Conservation (phyloP, 495 filamentous ascomycete genomes). For the Xylaria acuta region DNA sequence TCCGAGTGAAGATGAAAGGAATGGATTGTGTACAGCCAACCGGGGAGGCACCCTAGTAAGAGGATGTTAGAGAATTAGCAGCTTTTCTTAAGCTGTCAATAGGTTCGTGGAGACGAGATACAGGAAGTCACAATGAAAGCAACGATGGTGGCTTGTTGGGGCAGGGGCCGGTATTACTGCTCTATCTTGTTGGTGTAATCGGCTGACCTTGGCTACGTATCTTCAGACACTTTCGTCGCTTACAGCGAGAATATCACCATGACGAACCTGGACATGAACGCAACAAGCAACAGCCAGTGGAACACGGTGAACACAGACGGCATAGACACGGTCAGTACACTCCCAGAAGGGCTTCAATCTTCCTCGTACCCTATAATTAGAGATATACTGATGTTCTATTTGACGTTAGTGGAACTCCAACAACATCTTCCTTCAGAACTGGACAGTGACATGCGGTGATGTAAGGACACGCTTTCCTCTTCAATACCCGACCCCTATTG, state of each 20-base stretch:
- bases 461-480: constrained; percentile 30
- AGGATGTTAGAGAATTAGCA: background rate
- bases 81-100: background rate
- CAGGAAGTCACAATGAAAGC: background rate
- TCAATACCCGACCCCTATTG: background rate
- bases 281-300: constrained; percentile 42
- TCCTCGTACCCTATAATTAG: background rate
- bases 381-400: background rate
- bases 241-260: constrained; percentile 48
- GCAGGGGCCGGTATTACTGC: background rate
- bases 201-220: background rate
- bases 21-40: background rate
- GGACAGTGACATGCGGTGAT: constrained; percentile 52
- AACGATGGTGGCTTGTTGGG: background rate
- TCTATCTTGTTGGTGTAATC: background rate
- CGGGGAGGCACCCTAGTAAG: background rate
- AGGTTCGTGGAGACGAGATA: background rate
- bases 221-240: constrained; percentile 47
- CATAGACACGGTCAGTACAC: constrained; percentile 39
- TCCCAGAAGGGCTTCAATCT: background rate
- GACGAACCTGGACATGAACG: constrained; percentile 52
- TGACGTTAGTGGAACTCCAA: constrained; percentile 30
- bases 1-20: background rate
- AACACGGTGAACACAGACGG: constrained; percentile 52
- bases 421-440: constrained; percentile 47